Base-by-base conservation (phyloP, 2,329 filamentous ascomycete species). In the Fusarium sp. region DNA sequence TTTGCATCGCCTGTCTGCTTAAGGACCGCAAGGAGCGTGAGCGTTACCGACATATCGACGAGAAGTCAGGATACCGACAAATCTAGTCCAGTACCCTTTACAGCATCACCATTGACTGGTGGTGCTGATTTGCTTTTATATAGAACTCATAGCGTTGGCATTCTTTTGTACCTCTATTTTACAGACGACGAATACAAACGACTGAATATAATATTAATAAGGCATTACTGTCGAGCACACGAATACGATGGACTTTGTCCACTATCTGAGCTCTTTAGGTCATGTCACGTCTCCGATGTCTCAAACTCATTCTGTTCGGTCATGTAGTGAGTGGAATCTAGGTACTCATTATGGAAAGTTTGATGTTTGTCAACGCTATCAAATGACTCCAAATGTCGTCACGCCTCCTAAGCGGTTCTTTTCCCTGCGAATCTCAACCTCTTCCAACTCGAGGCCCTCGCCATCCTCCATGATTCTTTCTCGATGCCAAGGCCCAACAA, bases 401-500 rank as follows among this genome's bases (percentile, higher is more conserved):
- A 78, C 50, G 28, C 77, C 76, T 19, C 64, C 70, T 47, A 40
- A 65, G 53, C 53, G 43, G 12, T 69, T 74, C 34, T 68, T 67
- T 26, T 61, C 66, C 47, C 77, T 70, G 19, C 62, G 64, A 21
- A 68, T 61, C 65, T 81, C 79, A 7, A 77, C 66, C 69, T 81
- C 79, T 52, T 81, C 80, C 28, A 82, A 63, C 32, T 73, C 68
- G 15, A 81, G 72, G 49, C 68, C 75, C 5, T 72, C 61, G 1
- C 73, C 77, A 19, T 76, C 75, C 4, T 72, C 76, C 40, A 88
- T 76, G 20, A 97, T 81, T 71, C 88, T 87, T 50, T 90, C 85
- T 26, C 91, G 85, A 78, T 97, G 93, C 95, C 95, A 99, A 47
- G 94, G 89, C 3, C 95, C 95, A 15, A 95, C 84, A 78, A 97